Conservation (phyloP, 768 basidiomycete species). For the Lactarius tabidus region DNA sequence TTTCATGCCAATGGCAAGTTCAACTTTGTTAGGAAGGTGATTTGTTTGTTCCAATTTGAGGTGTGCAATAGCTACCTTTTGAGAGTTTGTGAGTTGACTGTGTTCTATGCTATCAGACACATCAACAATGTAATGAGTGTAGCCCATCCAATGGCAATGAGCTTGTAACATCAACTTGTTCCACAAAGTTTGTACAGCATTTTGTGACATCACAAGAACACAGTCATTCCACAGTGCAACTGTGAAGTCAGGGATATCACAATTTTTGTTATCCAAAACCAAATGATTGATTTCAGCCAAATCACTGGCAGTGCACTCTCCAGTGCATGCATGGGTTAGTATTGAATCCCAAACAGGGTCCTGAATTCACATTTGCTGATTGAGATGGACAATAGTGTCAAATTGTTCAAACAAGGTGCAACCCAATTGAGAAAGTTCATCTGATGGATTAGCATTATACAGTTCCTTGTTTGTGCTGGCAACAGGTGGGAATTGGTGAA, state of each 20-base stretch:
- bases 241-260: neutral
- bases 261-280: neutral
- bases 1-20: constrained; percentile 35
- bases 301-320: neutral
- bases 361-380: neutral
- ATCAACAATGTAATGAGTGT: constrained; percentile 29
- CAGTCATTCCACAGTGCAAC: constrained; percentile 35
- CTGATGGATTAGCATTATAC: neutral
- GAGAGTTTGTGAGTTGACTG: constrained; percentile 17
- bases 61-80: constrained; percentile 19
- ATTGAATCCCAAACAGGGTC: neutral
- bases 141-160: constrained; percentile 24
- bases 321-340: neutral
- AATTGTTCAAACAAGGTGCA: neutral
- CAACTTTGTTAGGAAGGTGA: constrained; percentile 25
- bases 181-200: constrained; percentile 37
- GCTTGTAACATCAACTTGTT: constrained; percentile 32
- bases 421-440: neutral
- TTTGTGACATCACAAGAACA: constrained; percentile 37
- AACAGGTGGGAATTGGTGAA: neutral
- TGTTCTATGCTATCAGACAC: constrained; percentile 32
- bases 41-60: neutral
- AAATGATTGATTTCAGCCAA: neutral
- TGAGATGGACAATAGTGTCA: neutral
- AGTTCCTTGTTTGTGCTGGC: neutral